phyloP scores from a whole-genome alignment of 2,329 filamentous ascomycete species.

The Lizonia empirigonia region DNA sequence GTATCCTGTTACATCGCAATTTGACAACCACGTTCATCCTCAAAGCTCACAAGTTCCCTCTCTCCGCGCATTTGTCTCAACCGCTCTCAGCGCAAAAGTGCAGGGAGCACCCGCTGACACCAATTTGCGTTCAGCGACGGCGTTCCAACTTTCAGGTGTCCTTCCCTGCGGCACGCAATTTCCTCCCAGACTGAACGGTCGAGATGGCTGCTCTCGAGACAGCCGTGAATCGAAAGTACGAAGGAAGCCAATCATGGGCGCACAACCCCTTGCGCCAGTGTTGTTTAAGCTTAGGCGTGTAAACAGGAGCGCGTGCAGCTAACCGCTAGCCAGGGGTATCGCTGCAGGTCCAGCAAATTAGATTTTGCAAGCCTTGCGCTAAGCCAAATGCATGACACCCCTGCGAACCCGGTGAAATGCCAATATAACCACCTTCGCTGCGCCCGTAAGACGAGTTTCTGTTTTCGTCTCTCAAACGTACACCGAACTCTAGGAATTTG shows the following conservation, averaged over 20 bases:
- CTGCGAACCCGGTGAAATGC: constrained; percentile 7
- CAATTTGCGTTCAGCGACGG: constrained; percentile 1
- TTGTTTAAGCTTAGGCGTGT: neutral
- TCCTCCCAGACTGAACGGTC: constrained; percentile 3
- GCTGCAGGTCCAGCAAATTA: constrained; percentile 1
- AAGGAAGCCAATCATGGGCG: neutral
- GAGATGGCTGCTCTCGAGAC: neutral
- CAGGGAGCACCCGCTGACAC: constrained; percentile 6
- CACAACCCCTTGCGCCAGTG: neutral
- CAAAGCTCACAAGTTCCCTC: neutral
- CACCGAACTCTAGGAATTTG: constrained; percentile 28
- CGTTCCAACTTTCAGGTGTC: constrained; percentile 5
- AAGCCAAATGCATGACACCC: neutral
- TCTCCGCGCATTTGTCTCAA: neutral
- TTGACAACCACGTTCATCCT: constrained; percentile 4
- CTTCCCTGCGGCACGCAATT: constrained; percentile 6
- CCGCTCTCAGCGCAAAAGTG: constrained; percentile 2
- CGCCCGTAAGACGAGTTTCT: constrained; percentile 6
- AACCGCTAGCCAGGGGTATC: neutral
- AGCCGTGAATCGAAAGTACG: neutral
- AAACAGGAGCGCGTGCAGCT: neutral
- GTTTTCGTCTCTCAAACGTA: constrained; percentile 8
- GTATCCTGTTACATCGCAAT: constrained; percentile 10
- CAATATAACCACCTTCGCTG: constrained; percentile 35
- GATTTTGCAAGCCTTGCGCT: neutral